Evolutionary conservation across 306 rosid genomes (phyloP).

Genomic region (Dryas alaskensis): DNA sequence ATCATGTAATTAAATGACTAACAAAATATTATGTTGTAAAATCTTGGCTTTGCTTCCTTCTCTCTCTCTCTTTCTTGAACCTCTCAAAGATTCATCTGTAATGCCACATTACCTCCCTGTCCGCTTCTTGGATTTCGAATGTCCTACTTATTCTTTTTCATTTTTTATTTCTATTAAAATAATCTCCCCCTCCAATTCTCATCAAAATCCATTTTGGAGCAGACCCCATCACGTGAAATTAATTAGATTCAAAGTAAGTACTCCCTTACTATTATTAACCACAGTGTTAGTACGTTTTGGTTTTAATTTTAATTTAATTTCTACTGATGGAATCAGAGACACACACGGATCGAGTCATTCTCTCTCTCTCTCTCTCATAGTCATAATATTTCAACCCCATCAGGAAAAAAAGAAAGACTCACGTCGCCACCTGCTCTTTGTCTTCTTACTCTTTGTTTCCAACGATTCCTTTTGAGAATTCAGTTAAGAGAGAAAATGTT

Average conservation of each 20-base stretch:
- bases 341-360: not conserved
- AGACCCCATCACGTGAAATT: constrained; percentile 69
- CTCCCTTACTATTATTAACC: no score
- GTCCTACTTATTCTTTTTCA: constrained; percentile 41
- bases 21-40: not conserved
- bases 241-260: constrained; percentile 20
- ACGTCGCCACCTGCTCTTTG: constrained; percentile 68
- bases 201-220: constrained; percentile 39
- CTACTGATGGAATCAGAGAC: not conserved
- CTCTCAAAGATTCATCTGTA: constrained; percentile 60
- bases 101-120: constrained; percentile 43
- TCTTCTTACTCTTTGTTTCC: constrained; percentile 62
- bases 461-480: constrained; percentile 41
- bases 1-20: no score
- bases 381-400: constrained; percentile 36
- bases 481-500: constrained; percentile 40
- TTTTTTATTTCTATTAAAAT: constrained; percentile 11
- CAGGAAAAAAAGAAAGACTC: constrained; percentile 29
- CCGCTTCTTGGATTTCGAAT: constrained; percentile 59
- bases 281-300: no score
- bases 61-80: constrained; percentile 40
- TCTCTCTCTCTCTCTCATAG: constrained; percentile 3
- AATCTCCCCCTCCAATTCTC: constrained; percentile 11
- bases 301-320: not conserved
- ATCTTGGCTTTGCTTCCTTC: not conserved